A percentile compares a stretch with the other conserved stretches of the same genome.
Evolutionary conservation across 306 rosid genomes (phyloP).

Genomic region (Prosopis cineraria): DNA sequence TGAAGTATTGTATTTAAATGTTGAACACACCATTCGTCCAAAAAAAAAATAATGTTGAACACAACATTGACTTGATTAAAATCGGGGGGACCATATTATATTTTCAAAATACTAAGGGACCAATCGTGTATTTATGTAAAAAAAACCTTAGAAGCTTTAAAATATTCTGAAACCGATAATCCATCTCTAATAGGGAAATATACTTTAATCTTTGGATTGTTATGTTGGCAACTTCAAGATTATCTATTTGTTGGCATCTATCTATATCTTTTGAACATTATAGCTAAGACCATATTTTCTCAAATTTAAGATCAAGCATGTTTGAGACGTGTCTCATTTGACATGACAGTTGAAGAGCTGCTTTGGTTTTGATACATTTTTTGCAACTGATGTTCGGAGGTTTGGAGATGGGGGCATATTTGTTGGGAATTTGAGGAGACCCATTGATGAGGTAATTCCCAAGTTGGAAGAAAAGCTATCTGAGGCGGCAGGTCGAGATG

Average conservation of each 20-base stretch:
- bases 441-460: constrained; percentile 87
- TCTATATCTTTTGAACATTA: neutral
- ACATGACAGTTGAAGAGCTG: constrained; percentile 72
- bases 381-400: constrained; percentile 88
- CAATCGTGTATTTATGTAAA: too few species aligned
- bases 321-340: constrained; percentile 12
- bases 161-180: too few species aligned
- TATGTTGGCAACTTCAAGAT: neutral
- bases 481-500: constrained; percentile 78
- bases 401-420: constrained; percentile 97
- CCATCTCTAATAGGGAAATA: neutral
- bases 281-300: neutral
- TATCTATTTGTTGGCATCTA: neutral
- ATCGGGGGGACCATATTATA: too few species aligned
- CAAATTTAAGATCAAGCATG: neutral
- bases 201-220: neutral
- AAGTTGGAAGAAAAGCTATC: constrained; percentile 81
- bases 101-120: too few species aligned
- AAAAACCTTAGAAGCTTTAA: too few species aligned
- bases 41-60: too few species aligned
- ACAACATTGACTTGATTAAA: too few species aligned
- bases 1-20: too few species aligned
- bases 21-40: too few species aligned
- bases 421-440: constrained; percentile 85
- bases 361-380: constrained; percentile 87